phyloP scores from a whole-genome alignment of 225 moss, liverwort and hornwort genomes.

The Pseudoscleropodium purum region DNA sequence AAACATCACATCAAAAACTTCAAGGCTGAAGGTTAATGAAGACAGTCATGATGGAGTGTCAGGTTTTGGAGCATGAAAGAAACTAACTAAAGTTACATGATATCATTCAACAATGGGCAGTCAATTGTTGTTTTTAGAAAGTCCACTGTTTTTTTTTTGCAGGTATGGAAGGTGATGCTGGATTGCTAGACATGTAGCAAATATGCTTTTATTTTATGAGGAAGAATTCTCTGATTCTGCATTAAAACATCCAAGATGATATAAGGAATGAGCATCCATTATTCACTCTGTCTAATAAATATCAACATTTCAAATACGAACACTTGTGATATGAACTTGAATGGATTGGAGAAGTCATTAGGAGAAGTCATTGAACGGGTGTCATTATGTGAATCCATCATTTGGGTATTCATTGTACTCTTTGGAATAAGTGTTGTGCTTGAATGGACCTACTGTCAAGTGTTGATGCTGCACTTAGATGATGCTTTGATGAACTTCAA shows the following conservation, averaged over 20 bases:
- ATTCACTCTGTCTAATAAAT: not conserved
- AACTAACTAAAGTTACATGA: too few species aligned
- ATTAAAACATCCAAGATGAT: not conserved
- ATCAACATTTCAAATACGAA: not conserved
- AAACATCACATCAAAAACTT: not conserved
- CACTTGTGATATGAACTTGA: not conserved
- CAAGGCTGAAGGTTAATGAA: not conserved
- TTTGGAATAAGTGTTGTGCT: not conserved
- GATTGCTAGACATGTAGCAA: not conserved
- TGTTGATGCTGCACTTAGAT: not conserved
- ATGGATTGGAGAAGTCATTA: not conserved
- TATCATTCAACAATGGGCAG: too few species aligned
- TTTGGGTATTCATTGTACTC: not conserved
- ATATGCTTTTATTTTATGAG: not conserved
- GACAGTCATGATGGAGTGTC: not conserved
- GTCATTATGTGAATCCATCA: not conserved
- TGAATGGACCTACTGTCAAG: too few species aligned
- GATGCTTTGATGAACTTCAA: not conserved
- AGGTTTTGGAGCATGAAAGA: not conserved
- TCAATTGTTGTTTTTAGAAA: too few species aligned
- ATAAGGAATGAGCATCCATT: not conserved
- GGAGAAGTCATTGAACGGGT: not conserved
- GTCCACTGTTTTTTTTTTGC: not conserved
- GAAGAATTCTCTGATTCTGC: not conserved
- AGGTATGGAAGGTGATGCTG: not conserved